These are phyloP conservation scores for Hypoxylon rickii DNA, from an alignment of 495 filamentous ascomycete species.

Conservation along the genomic window DNA sequence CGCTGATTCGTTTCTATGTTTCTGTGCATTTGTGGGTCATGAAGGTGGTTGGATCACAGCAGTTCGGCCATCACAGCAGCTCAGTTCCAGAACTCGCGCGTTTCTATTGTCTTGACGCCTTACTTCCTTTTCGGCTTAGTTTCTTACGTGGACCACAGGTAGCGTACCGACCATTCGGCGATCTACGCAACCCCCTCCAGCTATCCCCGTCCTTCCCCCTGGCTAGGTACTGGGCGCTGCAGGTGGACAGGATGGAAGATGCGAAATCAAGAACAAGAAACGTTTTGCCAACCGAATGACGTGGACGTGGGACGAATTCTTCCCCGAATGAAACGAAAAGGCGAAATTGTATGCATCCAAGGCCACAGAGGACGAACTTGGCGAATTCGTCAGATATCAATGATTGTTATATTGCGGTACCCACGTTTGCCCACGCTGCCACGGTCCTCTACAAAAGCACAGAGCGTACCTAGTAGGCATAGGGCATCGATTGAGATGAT, in stretches of 20 bases:
- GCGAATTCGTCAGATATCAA: no score
- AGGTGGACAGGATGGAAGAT: not conserved
- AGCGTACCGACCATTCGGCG: constrained; percentile 14
- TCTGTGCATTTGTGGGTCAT: constrained; percentile 25
- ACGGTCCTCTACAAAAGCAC: no score
- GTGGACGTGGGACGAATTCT: constrained; percentile 18
- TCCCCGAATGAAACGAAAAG: constrained; percentile 6
- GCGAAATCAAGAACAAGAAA: not conserved
- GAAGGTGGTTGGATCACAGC: constrained; percentile 17
- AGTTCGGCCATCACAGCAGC: no score
- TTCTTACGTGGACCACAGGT: constrained; percentile 30
- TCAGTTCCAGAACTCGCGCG: no score
- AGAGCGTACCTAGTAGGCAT: not conserved
- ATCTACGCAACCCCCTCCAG: constrained; percentile 23
- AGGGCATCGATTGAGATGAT: not conserved
- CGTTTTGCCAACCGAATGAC: constrained; percentile 22
- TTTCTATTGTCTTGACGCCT: constrained; percentile 16
- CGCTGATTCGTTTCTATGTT: constrained; percentile 27
- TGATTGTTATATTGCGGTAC: constrained; percentile 11
- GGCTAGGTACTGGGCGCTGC: not conserved
- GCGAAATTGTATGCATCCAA: constrained; percentile 27
- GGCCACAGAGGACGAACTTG: no score
- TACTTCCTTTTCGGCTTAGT: constrained; percentile 18
- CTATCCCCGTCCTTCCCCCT: no score
- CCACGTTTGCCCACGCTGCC: no score